Evolutionary conservation across 225 moss, liverwort and hornwort species (phyloP).

Genomic region (Takakia lepidozioides): DNA sequence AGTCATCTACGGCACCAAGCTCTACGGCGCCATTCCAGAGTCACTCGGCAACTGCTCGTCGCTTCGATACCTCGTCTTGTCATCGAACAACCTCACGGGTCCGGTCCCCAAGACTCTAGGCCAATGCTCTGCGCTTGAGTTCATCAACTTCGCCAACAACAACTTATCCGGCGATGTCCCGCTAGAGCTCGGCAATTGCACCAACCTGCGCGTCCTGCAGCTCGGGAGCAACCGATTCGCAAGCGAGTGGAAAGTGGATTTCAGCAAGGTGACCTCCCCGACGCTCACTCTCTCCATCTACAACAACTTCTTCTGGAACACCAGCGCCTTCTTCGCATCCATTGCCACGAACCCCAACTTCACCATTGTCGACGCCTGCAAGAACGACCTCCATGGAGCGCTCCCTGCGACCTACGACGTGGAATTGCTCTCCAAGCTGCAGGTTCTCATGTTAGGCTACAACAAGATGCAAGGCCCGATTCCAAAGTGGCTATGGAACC

Average conservation of each 20-base stretch:
- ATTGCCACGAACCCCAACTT: slow-evolving; percentile 2
- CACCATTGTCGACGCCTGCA: slow-evolving; percentile 8
- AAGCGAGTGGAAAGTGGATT: slow-evolving; percentile 4
- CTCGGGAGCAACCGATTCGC: slow-evolving; percentile 25
- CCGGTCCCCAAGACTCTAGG: slow-evolving; percentile 14
- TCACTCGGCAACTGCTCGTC: slow-evolving; percentile 14
- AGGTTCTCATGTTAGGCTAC: slow-evolving; percentile 11
- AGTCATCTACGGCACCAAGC: slow-evolving; percentile 11
- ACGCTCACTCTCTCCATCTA: slow-evolving; percentile 6
- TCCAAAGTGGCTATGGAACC: slow-evolving; percentile 4
- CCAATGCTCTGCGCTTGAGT: slow-evolving; percentile 14
- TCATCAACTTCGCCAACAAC: slow-evolving; percentile 30
- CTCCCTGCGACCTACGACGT: slow-evolving; percentile 5
- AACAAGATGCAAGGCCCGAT: slow-evolving; percentile 6
- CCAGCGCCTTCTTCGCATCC: slow-evolving; percentile 1
- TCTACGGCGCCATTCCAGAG: slow-evolving; percentile 23
- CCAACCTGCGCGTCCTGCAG: slow-evolving; percentile 20
- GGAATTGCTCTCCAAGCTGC: slow-evolving; percentile 2
- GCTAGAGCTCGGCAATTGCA: slow-evolving; percentile 12
- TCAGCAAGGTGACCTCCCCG: slow-evolving; percentile 9
- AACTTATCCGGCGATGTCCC: slow-evolving; percentile 27
- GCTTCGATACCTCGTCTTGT: slow-evolving; percentile 7
- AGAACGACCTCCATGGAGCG: slow-evolving; percentile 5
- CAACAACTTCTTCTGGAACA: slow-evolving; percentile 7
- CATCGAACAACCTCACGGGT: slow-evolving; percentile 15